These are phyloP conservation scores for Ammopiptanthus mongolicus DNA, from an alignment of 306 rosid genomes.

Conservation along the genomic window DNA sequence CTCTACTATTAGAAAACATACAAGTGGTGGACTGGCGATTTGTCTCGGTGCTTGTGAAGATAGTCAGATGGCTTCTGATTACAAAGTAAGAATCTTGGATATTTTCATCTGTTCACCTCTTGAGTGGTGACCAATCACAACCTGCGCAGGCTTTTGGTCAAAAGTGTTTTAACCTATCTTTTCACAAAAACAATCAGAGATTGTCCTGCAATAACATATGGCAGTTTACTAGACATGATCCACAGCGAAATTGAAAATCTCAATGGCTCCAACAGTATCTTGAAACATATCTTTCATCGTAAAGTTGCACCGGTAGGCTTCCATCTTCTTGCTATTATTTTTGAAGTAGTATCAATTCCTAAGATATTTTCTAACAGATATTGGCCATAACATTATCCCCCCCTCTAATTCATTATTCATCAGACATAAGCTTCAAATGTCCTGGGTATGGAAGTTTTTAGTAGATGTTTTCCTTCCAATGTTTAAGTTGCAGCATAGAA, in stretches of 20 bases:
- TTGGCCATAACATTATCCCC: background rate
- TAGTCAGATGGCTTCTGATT: constrained; percentile 60
- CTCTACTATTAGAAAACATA: constrained; percentile 36
- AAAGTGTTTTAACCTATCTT: constrained; percentile 62
- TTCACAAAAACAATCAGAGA: constrained; percentile 29
- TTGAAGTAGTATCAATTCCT: background rate
- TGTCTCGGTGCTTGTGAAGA: constrained; percentile 72
- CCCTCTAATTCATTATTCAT: no score
- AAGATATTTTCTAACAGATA: background rate
- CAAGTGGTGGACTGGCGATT: constrained; percentile 69
- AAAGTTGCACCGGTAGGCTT: constrained; percentile 48
- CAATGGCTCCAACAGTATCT: constrained; percentile 23
- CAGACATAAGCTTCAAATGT: background rate
- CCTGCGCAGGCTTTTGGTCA: constrained; percentile 44
- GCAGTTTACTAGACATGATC: constrained; percentile 31
- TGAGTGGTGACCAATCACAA: background rate
- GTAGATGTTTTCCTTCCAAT: background rate
- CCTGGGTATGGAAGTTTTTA: background rate
- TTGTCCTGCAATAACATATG: constrained; percentile 36
- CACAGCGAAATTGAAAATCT: constrained; percentile 6
- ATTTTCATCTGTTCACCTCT: background rate
- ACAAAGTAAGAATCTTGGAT: constrained; percentile 37
- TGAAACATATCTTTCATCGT: constrained; percentile 32
- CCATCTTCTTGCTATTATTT: background rate
- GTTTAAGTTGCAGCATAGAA: background rate